Base-by-base conservation (phyloP, 306 rosid genomes). In the Trifolium subterraneum region DNA sequence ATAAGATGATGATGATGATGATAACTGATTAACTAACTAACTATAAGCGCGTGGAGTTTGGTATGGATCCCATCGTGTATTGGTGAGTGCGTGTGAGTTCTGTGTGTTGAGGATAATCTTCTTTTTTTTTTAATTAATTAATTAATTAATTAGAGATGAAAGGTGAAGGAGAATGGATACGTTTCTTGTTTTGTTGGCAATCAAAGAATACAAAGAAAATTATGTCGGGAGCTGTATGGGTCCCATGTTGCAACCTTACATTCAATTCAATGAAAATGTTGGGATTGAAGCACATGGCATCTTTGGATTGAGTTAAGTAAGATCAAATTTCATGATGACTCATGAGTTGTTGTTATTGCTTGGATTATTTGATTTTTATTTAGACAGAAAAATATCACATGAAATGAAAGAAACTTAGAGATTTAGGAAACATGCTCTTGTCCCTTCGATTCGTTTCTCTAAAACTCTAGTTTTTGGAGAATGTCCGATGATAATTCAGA, bases 131-230 rank as follows among this genome's bases (percentile, higher is more conserved):
- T 41, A 3, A 10, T 42, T 42, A 11, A 3, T 44, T 50, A 50
- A 50, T 50, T 47, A 47, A 47, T 47, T 2, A 1, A 13, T 14
- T n/a, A 11, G 50, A 13, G 63, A 61, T 59, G 25, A 33, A 11
- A 52, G 25, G 31, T 3, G 69, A 64, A 9, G 4, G 64, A 19
- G 44, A 73, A 45, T 14, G 41, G 76, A 80, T 74, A 66, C 77
- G 76, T 80, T 80, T n/a, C 72, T 68, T 68, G 73, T 25, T 11
- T 66, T 42, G 76, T 27, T 19, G 71, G 80, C 72, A 18, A 68
- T 0, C 58, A 7, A 55, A 0, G 14, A 27, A 10, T 6, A 11
- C 10, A 22, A 20, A 63, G 4, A 18, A 52, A 5, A 18, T 25
- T 4, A 6, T 58, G 38, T 54, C 25, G 60, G 60, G 50, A 44